Conservation (phyloP, 2,329 filamentous ascomycete genomes). For the Byssothecium circinans region DNA sequence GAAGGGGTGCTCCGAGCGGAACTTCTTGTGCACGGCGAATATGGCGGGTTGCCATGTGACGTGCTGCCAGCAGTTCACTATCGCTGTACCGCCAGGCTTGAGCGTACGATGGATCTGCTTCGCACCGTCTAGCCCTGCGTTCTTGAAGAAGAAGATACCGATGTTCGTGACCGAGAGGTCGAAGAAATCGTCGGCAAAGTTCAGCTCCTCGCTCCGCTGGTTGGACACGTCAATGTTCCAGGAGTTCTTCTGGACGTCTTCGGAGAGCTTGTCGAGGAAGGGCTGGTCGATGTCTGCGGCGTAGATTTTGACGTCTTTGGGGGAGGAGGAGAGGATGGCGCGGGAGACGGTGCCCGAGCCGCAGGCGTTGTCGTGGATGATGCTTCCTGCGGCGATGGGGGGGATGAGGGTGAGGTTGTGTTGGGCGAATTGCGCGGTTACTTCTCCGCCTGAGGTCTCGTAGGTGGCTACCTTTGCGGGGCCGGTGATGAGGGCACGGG, state of each 20-base stretch:
- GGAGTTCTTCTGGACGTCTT: slow-evolving; percentile 11
- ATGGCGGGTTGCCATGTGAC: slow-evolving; percentile 30
- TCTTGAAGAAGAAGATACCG: slow-evolving; percentile 42
- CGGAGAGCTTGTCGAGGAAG: slow-evolving; percentile 26
- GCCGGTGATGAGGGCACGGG: slow-evolving; percentile 23
- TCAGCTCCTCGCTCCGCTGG: slow-evolving; percentile 18
- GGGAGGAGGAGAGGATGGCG: slow-evolving; percentile 19
- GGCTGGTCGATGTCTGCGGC: slow-evolving; percentile 35
- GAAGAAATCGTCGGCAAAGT: slow-evolving; percentile 37
- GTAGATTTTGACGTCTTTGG: slow-evolving; percentile 24
- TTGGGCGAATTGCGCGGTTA: slow-evolving; percentile 28
- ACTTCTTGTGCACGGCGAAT: slow-evolving; percentile 17
- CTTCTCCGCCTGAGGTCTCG: slow-evolving; percentile 30
- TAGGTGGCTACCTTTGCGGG: slow-evolving; percentile 30
- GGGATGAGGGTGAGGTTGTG: slow-evolving; percentile 32
- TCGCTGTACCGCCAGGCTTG: slow-evolving; percentile 39
- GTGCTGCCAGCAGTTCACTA: slow-evolving; percentile 43
- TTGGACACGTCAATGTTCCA: slow-evolving; percentile 30
- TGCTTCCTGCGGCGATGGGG: slow-evolving; percentile 24
- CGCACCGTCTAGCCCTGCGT: slow-evolving; percentile 34
- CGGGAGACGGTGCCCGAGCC: slow-evolving; percentile 35
- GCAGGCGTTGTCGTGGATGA: slow-evolving; percentile 41
- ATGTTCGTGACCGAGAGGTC: slow-evolving; percentile 46
- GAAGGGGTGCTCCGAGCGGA: slow-evolving; percentile 21
- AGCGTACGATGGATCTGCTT: slow-evolving; percentile 45